Percentiles rank a stretch among this genome's conserved stretches.
phyloP scores from a whole-genome alignment of 2,329 filamentous ascomycete genomes.

The Xylaria hypoxylon region DNA sequence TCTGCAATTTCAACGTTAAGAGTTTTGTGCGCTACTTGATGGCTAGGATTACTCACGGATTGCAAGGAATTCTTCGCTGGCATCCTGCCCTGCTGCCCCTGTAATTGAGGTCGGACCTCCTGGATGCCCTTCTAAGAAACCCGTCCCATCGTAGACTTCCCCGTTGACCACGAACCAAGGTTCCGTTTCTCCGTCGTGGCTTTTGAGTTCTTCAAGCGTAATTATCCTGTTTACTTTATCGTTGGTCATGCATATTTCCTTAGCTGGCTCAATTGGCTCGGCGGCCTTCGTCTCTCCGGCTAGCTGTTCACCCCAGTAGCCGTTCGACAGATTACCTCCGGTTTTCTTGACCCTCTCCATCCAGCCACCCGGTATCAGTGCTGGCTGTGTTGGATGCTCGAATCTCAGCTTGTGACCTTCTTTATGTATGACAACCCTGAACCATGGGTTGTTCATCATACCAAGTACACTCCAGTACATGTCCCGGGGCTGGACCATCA shows the following conservation, averaged over 20 bases:
- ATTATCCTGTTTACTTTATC: conserved; percentile 72
- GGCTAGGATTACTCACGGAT: conserved; percentile 74
- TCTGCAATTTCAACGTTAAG: conserved; percentile 62
- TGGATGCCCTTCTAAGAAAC: conserved; percentile 83
- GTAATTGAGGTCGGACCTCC: conserved; percentile 88
- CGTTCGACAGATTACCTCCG: conserved; percentile 83
- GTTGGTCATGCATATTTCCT: conserved; percentile 83
- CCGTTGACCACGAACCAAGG: conserved; percentile 93
- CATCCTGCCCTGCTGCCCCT: conserved; percentile 83
- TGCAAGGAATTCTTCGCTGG: conserved; percentile 88
- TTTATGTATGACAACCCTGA: conserved; percentile 79
- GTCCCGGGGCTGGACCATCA: conserved; percentile 87
- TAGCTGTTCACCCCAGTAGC: conserved; percentile 83
- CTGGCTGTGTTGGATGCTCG: conserved; percentile 89
- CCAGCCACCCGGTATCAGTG: conserved; percentile 83
- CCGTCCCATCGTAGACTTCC: conserved; percentile 88
- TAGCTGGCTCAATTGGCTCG: conserved; percentile 61
- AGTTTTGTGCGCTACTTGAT: conserved; percentile 40
- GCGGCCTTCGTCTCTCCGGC: conserved; percentile 61
- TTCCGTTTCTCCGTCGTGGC: conserved; percentile 71
- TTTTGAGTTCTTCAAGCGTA: conserved; percentile 76
- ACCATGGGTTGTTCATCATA: conserved; percentile 99
- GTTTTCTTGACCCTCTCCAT: conserved; percentile 90
- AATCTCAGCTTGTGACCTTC: conserved; percentile 76
- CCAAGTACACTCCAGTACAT: conserved; percentile 97